Evolutionary conservation across 345 rosid species (phyloP).

Genomic region (Citrus sp.): DNA sequence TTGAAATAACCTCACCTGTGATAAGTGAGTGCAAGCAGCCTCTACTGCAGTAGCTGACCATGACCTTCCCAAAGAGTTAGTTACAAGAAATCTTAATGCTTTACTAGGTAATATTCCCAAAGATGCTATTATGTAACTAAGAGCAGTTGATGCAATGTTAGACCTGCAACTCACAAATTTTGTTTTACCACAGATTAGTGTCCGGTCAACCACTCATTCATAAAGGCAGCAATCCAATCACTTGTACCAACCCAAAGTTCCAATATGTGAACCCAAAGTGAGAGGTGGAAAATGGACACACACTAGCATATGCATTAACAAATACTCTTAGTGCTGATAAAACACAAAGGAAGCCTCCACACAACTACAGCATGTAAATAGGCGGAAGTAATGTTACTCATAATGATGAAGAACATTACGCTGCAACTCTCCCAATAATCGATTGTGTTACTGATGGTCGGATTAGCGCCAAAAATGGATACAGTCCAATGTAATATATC

Average conservation of each 20-base stretch:
- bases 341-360: neutral
- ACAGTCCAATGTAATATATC: slow-evolving; percentile 53
- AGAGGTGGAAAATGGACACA: neutral
- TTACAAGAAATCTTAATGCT: slow-evolving; percentile 39
- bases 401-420: slow-evolving; percentile 36
- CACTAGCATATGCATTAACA: neutral
- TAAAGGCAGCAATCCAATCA: neutral
- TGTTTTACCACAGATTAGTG: neutral
- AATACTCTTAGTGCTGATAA: neutral
- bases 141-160: slow-evolving; percentile 37
- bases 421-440: slow-evolving; percentile 44
- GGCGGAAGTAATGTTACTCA: neutral
- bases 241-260: neutral
- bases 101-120: slow-evolving; percentile 57
- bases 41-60: slow-evolving; percentile 69
- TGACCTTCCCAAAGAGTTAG: slow-evolving; percentile 49
- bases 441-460: slow-evolving; percentile 52
- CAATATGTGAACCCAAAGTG: neutral
- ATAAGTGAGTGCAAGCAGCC: slow-evolving; percentile 65
- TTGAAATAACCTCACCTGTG: slow-evolving; percentile 43
- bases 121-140: slow-evolving; percentile 46
- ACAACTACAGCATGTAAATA: neutral
- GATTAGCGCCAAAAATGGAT: slow-evolving; percentile 73
- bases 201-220: neutral
- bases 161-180: slow-evolving; percentile 55